Base-by-base conservation (phyloP, 1,284 basidiomycete species). In the Cryptococcus jaspeensis region DNA sequence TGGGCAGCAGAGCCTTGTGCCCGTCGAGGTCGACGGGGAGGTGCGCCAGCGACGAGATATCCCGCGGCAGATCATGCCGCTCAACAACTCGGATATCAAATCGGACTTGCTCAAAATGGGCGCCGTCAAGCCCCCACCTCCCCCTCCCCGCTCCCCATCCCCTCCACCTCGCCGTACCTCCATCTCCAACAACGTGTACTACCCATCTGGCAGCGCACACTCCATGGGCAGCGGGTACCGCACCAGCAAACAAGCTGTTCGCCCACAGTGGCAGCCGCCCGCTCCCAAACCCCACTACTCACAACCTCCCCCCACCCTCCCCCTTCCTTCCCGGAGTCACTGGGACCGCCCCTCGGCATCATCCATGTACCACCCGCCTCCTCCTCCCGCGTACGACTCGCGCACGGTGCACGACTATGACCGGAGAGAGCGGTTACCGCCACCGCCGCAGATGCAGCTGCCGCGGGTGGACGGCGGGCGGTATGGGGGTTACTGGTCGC, bases 41-140 rank as follows among this genome's bases (percentile, higher is more conserved):
- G 37, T 59, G 8, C 56, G 63, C 4, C 50, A 59, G 37, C 63
- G 69, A 2, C 60, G 58, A 1, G 59, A 59, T 39, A 37, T 68
- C 18, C 28, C 52, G 36, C 41, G 59, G 20, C 37, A 53, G 1
- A 42, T 64, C 2, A 36, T 51, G 38, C 35, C 52, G 0, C 55
- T 62, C 13, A 28, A 22, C 15, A 25, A 16, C 23, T 36, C 50
- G 15, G 63, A 67, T 25, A 43, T 60, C 20, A 38, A 59, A 16
- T 39, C 58, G 22, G 69, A 71, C 47, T 56, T 65, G 2, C 47
- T 54, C 12, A 57, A 56, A 20, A 51, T 66, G n/a, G 63, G 66
- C 1, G 28, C 62, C 28, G 28, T 32, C 28, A 32, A 32, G 28
- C 28, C 28, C 28, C 28, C 28, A 4, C 28, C 28, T 32, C 28